Evolutionary conservation across 768 basidiomycete species (phyloP), one percentile per base, ranked within the genome.

Genomic region (Trametes punicea): DNA sequence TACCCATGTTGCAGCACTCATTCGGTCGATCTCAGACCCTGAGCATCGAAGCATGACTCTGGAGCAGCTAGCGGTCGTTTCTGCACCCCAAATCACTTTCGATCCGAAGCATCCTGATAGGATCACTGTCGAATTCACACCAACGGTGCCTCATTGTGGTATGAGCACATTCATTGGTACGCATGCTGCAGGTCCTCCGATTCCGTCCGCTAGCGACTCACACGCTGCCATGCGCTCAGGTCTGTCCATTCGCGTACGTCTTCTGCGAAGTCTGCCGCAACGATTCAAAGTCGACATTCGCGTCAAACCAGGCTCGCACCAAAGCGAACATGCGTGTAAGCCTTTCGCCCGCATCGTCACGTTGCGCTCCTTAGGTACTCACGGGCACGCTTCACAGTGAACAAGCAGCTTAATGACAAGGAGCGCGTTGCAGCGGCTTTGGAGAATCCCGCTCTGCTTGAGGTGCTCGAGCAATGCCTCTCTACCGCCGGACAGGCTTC

Each of bases 321-420:
- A 98, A 70, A 95, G 92, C 68, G 96, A 98, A 68, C 78, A 85
- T 53, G 87, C 93, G 48, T 84, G 93, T 93, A 56, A 31, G 85
- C 73, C 21, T 21, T 4, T 16, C 18, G 13, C 18, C 21, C 10
- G 46, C 13, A 31, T 15, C 30, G 25, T 7, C 25, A 8, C 23
- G 6, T 3, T 29, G 6, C 25, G 30, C 39, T 21, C 2, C 11
- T 15, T 9, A 18, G 53, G 13, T 25, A 26, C 20, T 34, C 34
- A 29, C 25, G 21, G 2, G 10, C 44, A 13, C 4, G 34, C 18
- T 16, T 34, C 13, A 9, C 29, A 96, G 97, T 99, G 10, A 99
- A 98, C 73, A 98, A 98, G 70, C 97, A 99, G 66, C 78, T 99
- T 30, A 99, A 99, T 65, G 97, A 99, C 74, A 99, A 99, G 72